A percentile compares a stretch with the other conserved stretches of the same genome.
phyloP scores from a whole-genome alignment of 306 rosid species.

The Hippophae gyantsensis region DNA sequence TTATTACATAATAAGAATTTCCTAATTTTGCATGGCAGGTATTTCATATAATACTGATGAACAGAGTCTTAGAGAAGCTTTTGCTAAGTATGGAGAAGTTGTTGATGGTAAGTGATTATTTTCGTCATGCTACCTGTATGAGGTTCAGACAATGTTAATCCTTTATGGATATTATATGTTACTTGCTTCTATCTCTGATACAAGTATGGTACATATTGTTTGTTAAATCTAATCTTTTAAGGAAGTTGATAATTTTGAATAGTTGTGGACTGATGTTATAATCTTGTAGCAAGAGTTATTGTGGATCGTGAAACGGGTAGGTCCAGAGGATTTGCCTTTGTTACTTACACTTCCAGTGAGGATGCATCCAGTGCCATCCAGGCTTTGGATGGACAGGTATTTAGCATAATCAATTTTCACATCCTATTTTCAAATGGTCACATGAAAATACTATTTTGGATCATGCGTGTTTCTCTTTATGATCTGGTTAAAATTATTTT shows the following conservation, averaged over 20 bases:
- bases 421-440: too few relatives aligned
- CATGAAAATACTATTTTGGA: not conserved
- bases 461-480: too few relatives aligned
- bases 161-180: not conserved
- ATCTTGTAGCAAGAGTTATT: slow-evolving; percentile 56
- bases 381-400: slow-evolving; percentile 85
- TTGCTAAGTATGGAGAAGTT: slow-evolving; percentile 69
- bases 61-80: slow-evolving; percentile 53
- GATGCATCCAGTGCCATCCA: slow-evolving; percentile 84
- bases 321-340: slow-evolving; percentile 85
- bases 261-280: too few relatives aligned
- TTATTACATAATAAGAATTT: not conserved
- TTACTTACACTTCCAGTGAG: slow-evolving; percentile 54
- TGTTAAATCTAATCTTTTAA: not conserved
- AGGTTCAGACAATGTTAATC: not conserved
- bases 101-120: slow-evolving; percentile 48
- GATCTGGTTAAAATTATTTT: not conserved
- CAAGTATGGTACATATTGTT: not conserved
- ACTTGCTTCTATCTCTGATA: not conserved
- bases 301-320: slow-evolving; percentile 72
- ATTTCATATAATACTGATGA: slow-evolving; percentile 63
- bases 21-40: slow-evolving; percentile 33
- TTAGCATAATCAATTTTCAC: not conserved
- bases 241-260: not conserved
- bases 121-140: not conserved